Base-by-base conservation (phyloP, 1,139 yeast species). In the Williopsis jadinii region DNA sequence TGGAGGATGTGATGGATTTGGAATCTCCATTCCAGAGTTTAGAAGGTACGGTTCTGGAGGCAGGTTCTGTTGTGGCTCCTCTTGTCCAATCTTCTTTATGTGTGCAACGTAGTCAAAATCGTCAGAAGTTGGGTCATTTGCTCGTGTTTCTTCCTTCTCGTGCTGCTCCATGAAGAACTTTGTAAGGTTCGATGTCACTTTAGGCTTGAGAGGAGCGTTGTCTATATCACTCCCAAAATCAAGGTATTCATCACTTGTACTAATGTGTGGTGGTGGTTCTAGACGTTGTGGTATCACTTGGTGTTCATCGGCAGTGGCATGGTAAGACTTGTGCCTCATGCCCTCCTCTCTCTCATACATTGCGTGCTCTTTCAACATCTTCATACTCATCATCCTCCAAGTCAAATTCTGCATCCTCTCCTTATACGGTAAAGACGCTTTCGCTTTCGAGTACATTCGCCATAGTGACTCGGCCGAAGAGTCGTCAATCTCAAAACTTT, bases 371-470 rank as follows among this genome's bases (percentile, higher is more conserved):
- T 55, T 61, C 43, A 63, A 60, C 42, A 68, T 59, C 48, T 75
- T 74, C 54, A 83, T 66, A 40, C 72, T 75, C 88, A 86, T 82
- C 77, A 87, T 73, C 48, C 95, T 64, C 95, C 95, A 86, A 11
- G 94, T 80, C 40, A 86, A 63, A 58, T 86, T 86, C 57, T 84
- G 87, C 80, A 86, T 81, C 37, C 95, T 67, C 34, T 76, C 72
- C 45, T 76, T 73, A 59, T 83, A 80, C 1, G 95, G 95, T 38
- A 86, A 65, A n/a, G 82, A 73, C n/a, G 84, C 79, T 50, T 75
- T 77, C 13, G 94, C 94, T 53, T 75, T 75, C 41, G 83, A 71
- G 61, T 86, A 86, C 80, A 86, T 75, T 55, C 77, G 80, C 95
- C 95, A 86, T 27, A 86, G 67, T 35, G 77, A 74, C 42, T 77